Evolutionary conservation across 164 flowering plant species (phyloP), one percentile per base, ranked within the genome.

Genomic region (Paratinospora sagittata): DNA sequence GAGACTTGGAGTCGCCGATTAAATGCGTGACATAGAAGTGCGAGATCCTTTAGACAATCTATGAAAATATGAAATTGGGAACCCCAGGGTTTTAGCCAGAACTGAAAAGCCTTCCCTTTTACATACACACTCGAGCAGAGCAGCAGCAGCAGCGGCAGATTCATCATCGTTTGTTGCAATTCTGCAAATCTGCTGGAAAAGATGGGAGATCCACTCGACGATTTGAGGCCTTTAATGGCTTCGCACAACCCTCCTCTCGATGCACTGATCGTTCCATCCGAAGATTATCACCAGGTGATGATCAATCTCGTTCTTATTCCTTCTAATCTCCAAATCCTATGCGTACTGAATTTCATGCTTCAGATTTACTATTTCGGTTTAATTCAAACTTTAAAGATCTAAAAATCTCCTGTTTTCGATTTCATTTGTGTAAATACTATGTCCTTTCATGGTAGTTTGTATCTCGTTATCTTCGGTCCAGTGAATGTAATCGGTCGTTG

Each of bases 251-350:
- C 98, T 5, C 94, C 89, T 71, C 86, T 93, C 33, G 80, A 91
- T 52, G 98, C 94, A 37, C 77, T 96, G 21, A 79, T 90, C 34
- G 90, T 96, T 34, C 99, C 99, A 7, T 91, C 98, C 36, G 97
- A 93, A 79, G 99, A 93, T 80, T 90, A 89, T 80, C 99, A 96
- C 72, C 99, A 95, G 93, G 98, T 88, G n/a, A 16, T 52, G 13
- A 43, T 43, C 21, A 52, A 52, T 52, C 58, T 19, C 58, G 58
- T 21, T 52, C 43, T 52, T 21, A 52, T 19, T 14, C 58, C 19
- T 7, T 52, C 58, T 52, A 21, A 52, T 52, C 58, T 52, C 19
- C 58, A 16, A 10, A 19, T 16, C n/a, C 19, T 52, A 7, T 39
- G 43, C 43, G 43, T 39, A 39, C 43, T 52, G 16, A 52, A 16